Evolutionary conservation across 1,139 yeast species (phyloP).

Genomic region (Lodderomyces margitis): DNA sequence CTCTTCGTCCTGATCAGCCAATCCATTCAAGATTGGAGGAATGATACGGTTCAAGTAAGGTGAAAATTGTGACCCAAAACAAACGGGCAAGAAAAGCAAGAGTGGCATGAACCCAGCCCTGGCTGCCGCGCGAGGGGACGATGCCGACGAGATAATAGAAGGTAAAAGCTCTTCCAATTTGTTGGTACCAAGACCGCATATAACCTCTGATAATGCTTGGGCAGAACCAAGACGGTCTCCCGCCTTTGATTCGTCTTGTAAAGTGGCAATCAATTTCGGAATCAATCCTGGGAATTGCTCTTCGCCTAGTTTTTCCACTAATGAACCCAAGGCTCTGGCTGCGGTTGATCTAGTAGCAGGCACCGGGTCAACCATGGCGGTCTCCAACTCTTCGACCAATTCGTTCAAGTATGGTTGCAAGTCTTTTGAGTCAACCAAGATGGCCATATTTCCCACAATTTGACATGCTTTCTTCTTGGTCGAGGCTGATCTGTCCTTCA

Average conservation of each 20-base stretch:
- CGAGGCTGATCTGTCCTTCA: conserved; percentile 88
- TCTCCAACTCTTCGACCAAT: conserved; percentile 78
- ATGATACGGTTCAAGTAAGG: conserved; percentile 84
- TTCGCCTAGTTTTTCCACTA: conserved; percentile 95
- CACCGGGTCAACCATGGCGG: conserved; percentile 98
- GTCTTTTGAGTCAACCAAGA: conserved; percentile 86
- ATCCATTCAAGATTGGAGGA: conserved; percentile 86
- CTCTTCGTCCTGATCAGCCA: conserved; percentile 86
- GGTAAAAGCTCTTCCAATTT: conserved; percentile 91
- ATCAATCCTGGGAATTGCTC: conserved; percentile 92
- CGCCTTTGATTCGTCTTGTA: conserved; percentile 75
- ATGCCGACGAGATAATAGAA: conserved; percentile 68
- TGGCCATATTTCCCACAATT: conserved; percentile 98
- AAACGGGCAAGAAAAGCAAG: conserved; percentile 84
- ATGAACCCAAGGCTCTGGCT: conserved; percentile 92
- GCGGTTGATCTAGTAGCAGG: conserved; percentile 97
- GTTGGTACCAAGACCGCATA: conserved; percentile 83
- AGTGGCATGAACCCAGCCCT: conserved; percentile 95
- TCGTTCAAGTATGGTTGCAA: conserved; percentile 77
- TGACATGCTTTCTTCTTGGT: conserved; percentile 95
- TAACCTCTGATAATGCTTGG: conserved; percentile 92
- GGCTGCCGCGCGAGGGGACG: conserved; percentile 62
- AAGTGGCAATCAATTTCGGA: conserved; percentile 71
- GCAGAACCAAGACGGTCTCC: conserved; percentile 98
- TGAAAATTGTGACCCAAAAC: conserved; percentile 89